Evolutionary conservation across 768 basidiomycete species (phyloP), one percentile per base, ranked within the genome.

Genomic region (Lactarius vividus): DNA sequence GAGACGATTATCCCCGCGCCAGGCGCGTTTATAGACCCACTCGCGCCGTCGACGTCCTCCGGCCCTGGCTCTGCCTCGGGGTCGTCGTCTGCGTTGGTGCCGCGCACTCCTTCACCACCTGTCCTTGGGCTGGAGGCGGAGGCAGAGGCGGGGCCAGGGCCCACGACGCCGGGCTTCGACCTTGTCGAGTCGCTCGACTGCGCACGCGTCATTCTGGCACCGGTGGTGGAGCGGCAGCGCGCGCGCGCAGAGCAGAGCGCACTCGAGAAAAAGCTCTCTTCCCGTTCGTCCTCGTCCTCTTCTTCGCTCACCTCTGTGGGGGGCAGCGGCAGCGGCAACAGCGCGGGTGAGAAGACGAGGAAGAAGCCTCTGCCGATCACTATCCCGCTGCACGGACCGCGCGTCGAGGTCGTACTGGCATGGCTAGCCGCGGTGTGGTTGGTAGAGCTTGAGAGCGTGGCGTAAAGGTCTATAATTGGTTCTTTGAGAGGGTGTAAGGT

Each of bases 381-480:
- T 72, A 91, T 94, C 63, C 90, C 91, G 11, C 77, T 94, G 68
- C 91, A 93, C 75, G 92, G 92, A 0, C 92, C 93, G 40, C 83
- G 91, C 7, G 92, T 94, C 55, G 92, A 94, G 76, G 81, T 94
- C 63, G 81, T 93, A 62, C 81, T 94, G 63, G 92, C 92, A 52
- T 94, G 91, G 91, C 78, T 94, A 62, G 92, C 82, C 29, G 91
- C 90, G 20, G 88, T 92, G 63, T 88, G 91, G 78, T 75, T 94
- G 40, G 86, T 84, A 4, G 90, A 91, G 71, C 74, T 94, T 70
- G 91, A 92, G 56, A 35, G 62, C 9, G 74, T 72, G 49, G 75
- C 74, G n/a, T 71, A 55, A 67, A 49, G 10, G n/a, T 20, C 10
- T 33, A 33, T n/a, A n/a, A n/a, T 33, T 31, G 31, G 23, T 3